Evolutionary conservation across 257 asterid genomes (phyloP).

Genomic region (Solanum pimpinellifolium): DNA sequence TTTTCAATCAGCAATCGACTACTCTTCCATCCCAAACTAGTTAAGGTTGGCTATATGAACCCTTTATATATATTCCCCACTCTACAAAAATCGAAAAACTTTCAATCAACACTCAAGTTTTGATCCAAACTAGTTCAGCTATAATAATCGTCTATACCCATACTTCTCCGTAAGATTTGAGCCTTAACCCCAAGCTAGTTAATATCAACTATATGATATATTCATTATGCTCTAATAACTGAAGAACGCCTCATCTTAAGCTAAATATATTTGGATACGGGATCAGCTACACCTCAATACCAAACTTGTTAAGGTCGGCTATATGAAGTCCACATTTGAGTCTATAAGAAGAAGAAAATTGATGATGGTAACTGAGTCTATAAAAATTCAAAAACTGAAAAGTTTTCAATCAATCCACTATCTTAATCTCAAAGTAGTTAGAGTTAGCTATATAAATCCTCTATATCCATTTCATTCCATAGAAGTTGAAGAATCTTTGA

Average conservation of each 20-base stretch:
- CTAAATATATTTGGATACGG: background rate
- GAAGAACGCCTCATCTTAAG: background rate
- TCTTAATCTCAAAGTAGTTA: background rate
- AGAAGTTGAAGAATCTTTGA: background rate
- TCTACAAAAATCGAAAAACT: background rate
- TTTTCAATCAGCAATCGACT: background rate
- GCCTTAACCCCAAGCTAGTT: background rate
- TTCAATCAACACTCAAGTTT: background rate
- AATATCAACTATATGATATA: background rate
- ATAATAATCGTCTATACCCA: background rate
- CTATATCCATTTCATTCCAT: background rate
- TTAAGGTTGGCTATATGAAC: background rate
- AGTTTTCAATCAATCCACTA: background rate
- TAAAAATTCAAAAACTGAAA: background rate
- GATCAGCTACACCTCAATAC: background rate
- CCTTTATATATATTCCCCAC: background rate
- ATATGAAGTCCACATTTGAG: background rate
- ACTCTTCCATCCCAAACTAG: background rate
- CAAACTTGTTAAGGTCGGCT: background rate
- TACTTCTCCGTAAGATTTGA: background rate
- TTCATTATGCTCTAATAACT: background rate
- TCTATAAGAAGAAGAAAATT: too few species aligned
- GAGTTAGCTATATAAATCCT: background rate
- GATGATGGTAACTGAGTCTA: background rate
- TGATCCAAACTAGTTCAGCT: background rate